Conservation (phyloP, 2,329 filamentous ascomycete species). For the Macrophomina pseudophaseolina region DNA sequence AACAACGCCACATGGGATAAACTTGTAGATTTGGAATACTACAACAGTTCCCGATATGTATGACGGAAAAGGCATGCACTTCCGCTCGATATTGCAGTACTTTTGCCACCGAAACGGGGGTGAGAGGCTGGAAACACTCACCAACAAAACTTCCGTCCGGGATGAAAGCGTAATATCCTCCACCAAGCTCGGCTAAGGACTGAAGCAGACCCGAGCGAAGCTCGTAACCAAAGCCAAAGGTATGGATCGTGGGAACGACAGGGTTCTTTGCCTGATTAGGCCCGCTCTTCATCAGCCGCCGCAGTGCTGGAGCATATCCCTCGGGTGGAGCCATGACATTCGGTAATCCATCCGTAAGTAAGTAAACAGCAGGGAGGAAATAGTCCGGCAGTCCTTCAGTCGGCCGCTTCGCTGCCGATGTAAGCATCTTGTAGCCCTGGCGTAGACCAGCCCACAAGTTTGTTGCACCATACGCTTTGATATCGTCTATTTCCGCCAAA, state of each 20-base stretch:
- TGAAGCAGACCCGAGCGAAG: slow-evolving; percentile 61
- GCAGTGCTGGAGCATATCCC: slow-evolving; percentile 62
- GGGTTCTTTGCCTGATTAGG: slow-evolving; percentile 28
- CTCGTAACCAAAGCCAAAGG: slow-evolving; percentile 61
- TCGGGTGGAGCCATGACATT: slow-evolving; percentile 55
- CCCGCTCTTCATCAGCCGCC: slow-evolving; percentile 32
- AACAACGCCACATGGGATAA: too few species aligned
- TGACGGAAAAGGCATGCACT: too few species aligned
- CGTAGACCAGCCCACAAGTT: slow-evolving; percentile 65
- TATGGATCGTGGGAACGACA: slow-evolving; percentile 48
- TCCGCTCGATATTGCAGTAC: too few species aligned
- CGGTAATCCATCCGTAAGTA: slow-evolving; percentile 59
- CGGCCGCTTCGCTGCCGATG: background rate
- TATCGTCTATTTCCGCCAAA: slow-evolving; percentile 49
- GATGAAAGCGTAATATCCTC: slow-evolving; percentile 66
- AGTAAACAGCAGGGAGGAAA: slow-evolving; percentile 39
- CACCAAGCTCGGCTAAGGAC: slow-evolving; percentile 63
- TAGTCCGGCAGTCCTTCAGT: slow-evolving; percentile 25
- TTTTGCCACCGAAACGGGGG: too few species aligned
- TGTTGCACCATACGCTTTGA: slow-evolving; percentile 50
- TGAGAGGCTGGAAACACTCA: background rate
- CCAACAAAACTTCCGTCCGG: slow-evolving; percentile 65
- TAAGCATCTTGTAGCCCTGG: slow-evolving; percentile 40
- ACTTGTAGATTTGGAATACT: too few species aligned
- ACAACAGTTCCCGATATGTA: too few species aligned